phyloP scores from a whole-genome alignment of 2,329 filamentous ascomycete genomes.

The Colletotrichum sp. region DNA sequence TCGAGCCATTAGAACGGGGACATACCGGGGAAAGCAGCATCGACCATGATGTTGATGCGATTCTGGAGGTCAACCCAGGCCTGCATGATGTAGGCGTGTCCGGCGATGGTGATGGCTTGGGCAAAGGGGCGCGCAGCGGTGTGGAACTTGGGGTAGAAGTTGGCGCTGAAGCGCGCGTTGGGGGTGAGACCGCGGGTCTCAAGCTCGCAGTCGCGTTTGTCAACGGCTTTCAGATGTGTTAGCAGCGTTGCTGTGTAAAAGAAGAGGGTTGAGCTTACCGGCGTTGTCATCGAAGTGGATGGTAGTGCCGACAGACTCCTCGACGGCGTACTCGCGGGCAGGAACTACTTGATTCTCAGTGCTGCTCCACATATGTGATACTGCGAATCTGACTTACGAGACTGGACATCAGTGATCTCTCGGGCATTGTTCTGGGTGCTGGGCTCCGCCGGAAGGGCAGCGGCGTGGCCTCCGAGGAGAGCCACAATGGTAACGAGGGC shows the following conservation, averaged over 20 bases:
- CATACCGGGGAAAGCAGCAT: background rate
- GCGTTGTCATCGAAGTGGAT: background rate
- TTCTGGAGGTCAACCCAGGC: background rate
- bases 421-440: background rate
- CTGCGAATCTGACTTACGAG: background rate
- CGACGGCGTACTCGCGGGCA: background rate
- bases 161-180: background rate
- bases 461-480: background rate
- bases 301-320: background rate
- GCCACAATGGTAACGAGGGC: background rate
- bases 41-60: background rate
- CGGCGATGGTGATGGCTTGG: background rate
- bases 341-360: background rate
- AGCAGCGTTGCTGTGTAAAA: background rate
- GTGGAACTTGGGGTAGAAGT: background rate
- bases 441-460: accelerated
- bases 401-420: background rate
- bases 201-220: background rate
- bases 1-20: accelerated
- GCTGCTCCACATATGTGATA: accelerated
- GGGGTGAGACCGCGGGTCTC: background rate
- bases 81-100: background rate
- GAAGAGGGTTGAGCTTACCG: background rate
- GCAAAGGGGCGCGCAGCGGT: background rate
- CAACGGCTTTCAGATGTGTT: background rate